Conservation (phyloP, 768 basidiomycete genomes). For the Rhizopogon vinicolor region DNA sequence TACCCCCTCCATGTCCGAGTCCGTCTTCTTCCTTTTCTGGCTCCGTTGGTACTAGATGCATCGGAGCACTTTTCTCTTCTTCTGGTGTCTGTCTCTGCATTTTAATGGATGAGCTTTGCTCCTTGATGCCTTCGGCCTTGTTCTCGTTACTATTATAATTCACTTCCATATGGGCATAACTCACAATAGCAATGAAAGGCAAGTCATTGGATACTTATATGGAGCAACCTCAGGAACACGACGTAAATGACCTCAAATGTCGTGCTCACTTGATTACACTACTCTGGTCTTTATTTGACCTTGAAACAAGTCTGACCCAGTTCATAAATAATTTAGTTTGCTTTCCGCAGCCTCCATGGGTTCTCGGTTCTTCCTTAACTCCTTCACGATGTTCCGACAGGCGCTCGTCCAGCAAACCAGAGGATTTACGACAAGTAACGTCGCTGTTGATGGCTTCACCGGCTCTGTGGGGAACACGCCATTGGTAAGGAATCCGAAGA, state of each 20-base stretch:
- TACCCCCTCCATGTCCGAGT: constrained; percentile 24
- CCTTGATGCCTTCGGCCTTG: too few species aligned
- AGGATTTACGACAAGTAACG: constrained; percentile 32
- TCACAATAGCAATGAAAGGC: too few species aligned
- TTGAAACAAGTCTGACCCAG: not conserved
- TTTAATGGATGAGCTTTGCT: not conserved
- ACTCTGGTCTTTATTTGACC: not conserved
- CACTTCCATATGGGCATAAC: too few species aligned
- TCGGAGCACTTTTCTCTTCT: not conserved
- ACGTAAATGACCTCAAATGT: not conserved
- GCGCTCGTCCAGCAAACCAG: constrained; percentile 22
- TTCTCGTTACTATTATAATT: too few species aligned
- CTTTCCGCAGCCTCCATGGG: not conserved
- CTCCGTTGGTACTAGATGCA: constrained; percentile 2
- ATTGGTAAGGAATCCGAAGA: constrained; percentile 46
- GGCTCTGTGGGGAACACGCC: constrained; percentile 94
- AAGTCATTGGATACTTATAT: too few species aligned
- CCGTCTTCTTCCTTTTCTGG: constrained; percentile 9
- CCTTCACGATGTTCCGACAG: constrained; percentile 28
- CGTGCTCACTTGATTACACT: not conserved
- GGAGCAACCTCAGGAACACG: not conserved
- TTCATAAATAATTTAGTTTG: not conserved
- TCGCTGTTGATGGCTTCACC: constrained; percentile 70
- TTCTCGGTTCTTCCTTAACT: not conserved
- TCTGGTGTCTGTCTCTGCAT: not conserved